A percentile compares a stretch with the other conserved stretches of the same genome.
phyloP scores from a whole-genome alignment of 2,329 filamentous ascomycete species.

The Thielaviopsis populi region DNA sequence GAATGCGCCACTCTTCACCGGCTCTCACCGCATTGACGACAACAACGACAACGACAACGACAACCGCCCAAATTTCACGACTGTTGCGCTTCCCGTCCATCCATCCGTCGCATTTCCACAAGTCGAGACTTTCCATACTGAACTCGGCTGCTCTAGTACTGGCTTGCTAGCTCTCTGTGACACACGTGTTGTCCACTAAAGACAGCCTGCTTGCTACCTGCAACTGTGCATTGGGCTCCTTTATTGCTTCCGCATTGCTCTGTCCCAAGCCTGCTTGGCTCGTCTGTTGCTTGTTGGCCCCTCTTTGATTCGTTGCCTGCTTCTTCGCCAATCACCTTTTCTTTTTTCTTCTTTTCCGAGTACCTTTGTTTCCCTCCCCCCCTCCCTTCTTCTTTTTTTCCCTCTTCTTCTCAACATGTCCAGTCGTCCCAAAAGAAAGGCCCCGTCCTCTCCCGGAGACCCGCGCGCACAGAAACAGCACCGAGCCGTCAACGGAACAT shows the following conservation, averaged over 20 bases:
- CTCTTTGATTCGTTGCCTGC: not conserved
- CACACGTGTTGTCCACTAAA: too few relatives aligned
- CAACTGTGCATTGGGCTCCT: too few relatives aligned
- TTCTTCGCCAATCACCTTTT: not conserved
- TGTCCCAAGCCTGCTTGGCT: too few relatives aligned
- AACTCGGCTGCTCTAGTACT: too few relatives aligned
- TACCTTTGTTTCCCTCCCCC: not conserved
- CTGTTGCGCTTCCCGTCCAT: too few relatives aligned
- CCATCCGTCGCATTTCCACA: too few relatives aligned
- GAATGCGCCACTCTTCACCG: not conserved
- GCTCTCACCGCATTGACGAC: not conserved
- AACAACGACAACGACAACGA: not conserved
- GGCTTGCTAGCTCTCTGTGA: too few relatives aligned
- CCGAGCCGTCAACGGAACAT: slow-evolving; percentile 29
- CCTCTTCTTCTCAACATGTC: slow-evolving; percentile 25
- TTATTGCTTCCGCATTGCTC: not conserved
- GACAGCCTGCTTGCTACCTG: too few relatives aligned
- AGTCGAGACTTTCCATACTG: too few relatives aligned
- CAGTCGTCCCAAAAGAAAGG: slow-evolving; percentile 38
- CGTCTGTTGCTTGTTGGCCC: not conserved
- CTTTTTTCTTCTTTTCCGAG: not conserved
- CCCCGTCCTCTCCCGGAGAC: slow-evolving; percentile 25
- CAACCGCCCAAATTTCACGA: too few relatives aligned
- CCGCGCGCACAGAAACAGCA: slow-evolving; percentile 29
- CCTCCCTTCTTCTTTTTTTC: not conserved